Evolutionary conservation across 2,329 filamentous ascomycete genomes (phyloP), one percentile per base, ranked within the genome.

Genomic region (Sporothrix brasiliensis): DNA sequence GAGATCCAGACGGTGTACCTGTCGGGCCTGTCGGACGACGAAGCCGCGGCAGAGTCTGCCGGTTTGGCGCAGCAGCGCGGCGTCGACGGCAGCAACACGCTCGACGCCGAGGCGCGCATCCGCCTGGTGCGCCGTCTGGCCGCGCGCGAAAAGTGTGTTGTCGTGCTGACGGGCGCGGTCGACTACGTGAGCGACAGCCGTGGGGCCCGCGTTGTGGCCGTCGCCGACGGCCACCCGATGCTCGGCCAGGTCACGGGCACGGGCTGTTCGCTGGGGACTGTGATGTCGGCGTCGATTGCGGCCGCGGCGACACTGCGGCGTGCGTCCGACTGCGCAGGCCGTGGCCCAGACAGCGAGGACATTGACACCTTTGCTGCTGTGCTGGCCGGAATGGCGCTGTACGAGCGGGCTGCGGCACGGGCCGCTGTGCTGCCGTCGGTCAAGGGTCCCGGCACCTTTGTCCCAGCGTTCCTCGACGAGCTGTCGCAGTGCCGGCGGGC

Each of bases 231-330:
- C 0, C 90, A 97, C 78, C 83, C 85, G 74, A 83, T 89, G 71
- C 84, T 95, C 1, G 89, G 88, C 24, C 81, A 84, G 73, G 87
- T 95, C 69, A 95, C 92, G 0, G 92, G 92, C 2, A 92, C 89
- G 52, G 94, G 94, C 0, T 98, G 94, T 79, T 91, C 92, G 5
- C 84, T 97, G 7, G 94, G 94, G 1, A 95, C 93, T 0, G 88
- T 90, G 0, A 84, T 97, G 65, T 92, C 92, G 24, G 90, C 92
- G 67, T 90, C 91, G 78, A 78, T 94, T 58, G 90, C 92, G 0
- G 87, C 88, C 7, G 83, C 86, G 69, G 75, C 81, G 1, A 80
- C 83, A 1, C 54, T 69, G 27, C 47, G 58, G 3, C 14, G 27
- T 0, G 34, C 4, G 6, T 50, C 49, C 5, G n/a, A 50, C 34